A percentile compares a stretch with the other conserved stretches of the same genome.
Evolutionary conservation across 495 filamentous ascomycete genomes (phyloP).

Genomic region (Astrothelium macrocarpum): DNA sequence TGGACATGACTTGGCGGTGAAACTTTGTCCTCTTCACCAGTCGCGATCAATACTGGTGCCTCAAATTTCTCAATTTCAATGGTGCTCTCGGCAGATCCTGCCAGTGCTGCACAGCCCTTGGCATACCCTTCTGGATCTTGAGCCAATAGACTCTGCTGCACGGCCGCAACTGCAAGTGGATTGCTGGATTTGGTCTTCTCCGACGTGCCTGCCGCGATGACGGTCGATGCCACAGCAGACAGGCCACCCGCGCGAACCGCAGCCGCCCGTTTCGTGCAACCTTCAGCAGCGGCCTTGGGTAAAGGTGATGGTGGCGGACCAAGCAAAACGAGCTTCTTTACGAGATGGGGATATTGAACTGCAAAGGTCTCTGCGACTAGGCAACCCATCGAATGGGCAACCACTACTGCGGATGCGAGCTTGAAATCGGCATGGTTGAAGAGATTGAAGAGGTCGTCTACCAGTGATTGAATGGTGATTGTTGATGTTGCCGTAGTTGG

Average conservation of each 20-base stretch:
- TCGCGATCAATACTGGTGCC: slow-evolving; percentile 30
- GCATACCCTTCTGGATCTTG: slow-evolving; percentile 47
- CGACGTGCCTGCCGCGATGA: slow-evolving; percentile 37
- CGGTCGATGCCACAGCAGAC: slow-evolving; percentile 33
- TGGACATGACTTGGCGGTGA: slow-evolving; percentile 23
- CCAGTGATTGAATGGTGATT: slow-evolving; percentile 36
- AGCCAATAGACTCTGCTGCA: slow-evolving; percentile 34
- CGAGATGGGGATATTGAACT: slow-evolving; percentile 29
- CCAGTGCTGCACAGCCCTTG: slow-evolving; percentile 44
- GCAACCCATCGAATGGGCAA: slow-evolving; percentile 41
- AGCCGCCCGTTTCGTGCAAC: slow-evolving; percentile 34
- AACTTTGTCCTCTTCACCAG: slow-evolving; percentile 39
- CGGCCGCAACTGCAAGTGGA: slow-evolving; percentile 32
- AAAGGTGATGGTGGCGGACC: slow-evolving; percentile 35
- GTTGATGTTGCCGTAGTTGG: slow-evolving; percentile 36
- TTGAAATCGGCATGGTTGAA: slow-evolving; percentile 17
- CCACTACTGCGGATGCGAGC: slow-evolving; percentile 24
- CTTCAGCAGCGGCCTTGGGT: slow-evolving; percentile 37
- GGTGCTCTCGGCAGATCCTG: slow-evolving; percentile 26
- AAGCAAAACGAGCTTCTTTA: slow-evolving; percentile 37
- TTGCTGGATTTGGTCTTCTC: slow-evolving; percentile 33
- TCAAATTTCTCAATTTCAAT: slow-evolving; percentile 24
- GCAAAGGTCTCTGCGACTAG: slow-evolving; percentile 37
- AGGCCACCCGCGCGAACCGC: slow-evolving; percentile 39
- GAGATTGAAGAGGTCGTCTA: slow-evolving; percentile 36